A percentile compares a stretch with the other conserved stretches of the same genome.
Conservation (phyloP, 2,329 filamentous ascomycete species). For the Cylindrodendrum hubeiense region DNA sequence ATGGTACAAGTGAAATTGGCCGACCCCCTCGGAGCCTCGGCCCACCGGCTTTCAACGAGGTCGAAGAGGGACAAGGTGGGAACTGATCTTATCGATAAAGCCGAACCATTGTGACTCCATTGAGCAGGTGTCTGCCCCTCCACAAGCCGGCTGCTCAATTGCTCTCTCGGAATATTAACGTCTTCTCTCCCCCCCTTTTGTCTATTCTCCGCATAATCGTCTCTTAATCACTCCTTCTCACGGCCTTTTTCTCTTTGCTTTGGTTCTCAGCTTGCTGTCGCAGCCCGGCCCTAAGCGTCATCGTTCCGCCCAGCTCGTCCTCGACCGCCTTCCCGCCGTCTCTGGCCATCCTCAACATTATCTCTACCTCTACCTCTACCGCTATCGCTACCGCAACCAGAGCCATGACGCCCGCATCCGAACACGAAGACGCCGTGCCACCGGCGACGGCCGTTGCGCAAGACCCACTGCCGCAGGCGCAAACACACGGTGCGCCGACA, state of each 20-base stretch:
- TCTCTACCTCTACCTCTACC: conserved; percentile 9
- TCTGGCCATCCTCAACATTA: neutral
- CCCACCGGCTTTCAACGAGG: conserved; percentile 35
- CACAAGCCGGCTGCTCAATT: conserved; percentile 9
- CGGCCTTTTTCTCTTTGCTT: neutral
- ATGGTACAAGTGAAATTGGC: neutral
- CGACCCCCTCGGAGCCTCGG: conserved; percentile 38
- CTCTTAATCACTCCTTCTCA: neutral
- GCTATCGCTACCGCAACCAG: neutral
- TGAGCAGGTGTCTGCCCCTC: neutral
- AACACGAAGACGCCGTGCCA: conserved; percentile 38
- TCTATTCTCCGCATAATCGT: conserved; percentile 14
- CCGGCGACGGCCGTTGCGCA: conserved; percentile 24
- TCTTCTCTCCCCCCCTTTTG: conserved; percentile 13
- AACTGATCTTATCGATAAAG: neutral
- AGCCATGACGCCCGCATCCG: conserved; percentile 41
- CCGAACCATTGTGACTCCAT: neutral
- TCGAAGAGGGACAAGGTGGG: conserved; percentile 15
- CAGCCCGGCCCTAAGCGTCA: neutral
- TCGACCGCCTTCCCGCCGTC: neutral
- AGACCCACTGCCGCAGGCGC: conserved; percentile 11
- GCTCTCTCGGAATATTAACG: conserved; percentile 3
- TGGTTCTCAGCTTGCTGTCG: conserved; percentile 1
- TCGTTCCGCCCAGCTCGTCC: neutral
- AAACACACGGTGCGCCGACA: neutral